These are phyloP conservation scores for Oehlia diaphana DNA, from an alignment of 192 early-diverging fungal species.

Conservation along the genomic window DNA sequence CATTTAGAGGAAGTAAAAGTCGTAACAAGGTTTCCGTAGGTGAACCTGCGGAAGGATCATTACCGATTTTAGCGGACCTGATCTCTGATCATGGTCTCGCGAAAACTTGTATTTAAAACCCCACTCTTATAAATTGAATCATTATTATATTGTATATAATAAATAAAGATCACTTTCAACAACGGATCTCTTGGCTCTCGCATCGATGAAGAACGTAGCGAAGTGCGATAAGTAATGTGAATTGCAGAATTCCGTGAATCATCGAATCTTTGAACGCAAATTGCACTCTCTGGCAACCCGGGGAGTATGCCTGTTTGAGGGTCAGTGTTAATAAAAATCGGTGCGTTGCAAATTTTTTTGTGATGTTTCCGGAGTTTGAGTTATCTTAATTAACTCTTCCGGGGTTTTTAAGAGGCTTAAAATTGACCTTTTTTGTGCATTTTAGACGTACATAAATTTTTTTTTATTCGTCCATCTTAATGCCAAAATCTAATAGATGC, in stretches of 20 bases:
- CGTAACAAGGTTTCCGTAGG: conserved; percentile 20
- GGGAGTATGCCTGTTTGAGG: conserved; percentile 61
- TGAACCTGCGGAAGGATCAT: conserved; percentile 36
- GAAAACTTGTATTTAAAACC: conserved; percentile 59
- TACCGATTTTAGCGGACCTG: conserved; percentile 57
- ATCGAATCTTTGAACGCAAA: conserved; percentile 72
- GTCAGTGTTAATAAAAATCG: conserved; percentile 30
- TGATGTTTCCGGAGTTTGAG: too few species aligned
- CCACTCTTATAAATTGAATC: too few species aligned
- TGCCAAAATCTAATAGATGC: too few species aligned
- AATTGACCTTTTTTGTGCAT: conserved; percentile 26
- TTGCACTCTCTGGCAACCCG: conserved; percentile 52
- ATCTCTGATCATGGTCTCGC: conserved; percentile 75
- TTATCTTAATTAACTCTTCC: too few species aligned
- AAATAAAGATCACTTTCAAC: conserved; percentile 16
- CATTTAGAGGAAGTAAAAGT: conserved; percentile 87
- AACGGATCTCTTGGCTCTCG: conserved; percentile 28
- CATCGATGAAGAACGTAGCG: conserved; percentile 76
- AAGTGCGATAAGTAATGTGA: conserved; percentile 74
- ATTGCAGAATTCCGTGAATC: conserved; percentile 67
- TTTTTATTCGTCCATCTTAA: too few species aligned
- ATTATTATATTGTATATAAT: background rate
- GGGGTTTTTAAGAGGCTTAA: too few species aligned
- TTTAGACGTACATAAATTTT: too few species aligned
- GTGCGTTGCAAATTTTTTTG: too few species aligned